These are phyloP conservation scores for Macrotyloma uniflorum DNA, from an alignment of 306 rosid species.

Conservation along the genomic window DNA sequence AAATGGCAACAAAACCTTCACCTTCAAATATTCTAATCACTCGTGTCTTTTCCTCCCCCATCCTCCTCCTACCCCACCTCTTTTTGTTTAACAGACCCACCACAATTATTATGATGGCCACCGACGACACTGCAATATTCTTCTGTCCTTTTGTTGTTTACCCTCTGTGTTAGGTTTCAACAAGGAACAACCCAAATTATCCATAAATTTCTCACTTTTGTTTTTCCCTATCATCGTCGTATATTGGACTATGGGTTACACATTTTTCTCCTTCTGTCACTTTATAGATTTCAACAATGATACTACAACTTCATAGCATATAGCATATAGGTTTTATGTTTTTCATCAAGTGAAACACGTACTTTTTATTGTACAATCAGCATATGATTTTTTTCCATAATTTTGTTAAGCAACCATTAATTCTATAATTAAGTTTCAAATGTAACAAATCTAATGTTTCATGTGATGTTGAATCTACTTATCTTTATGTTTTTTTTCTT, in stretches of 20 bases:
- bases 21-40: slow-evolving; percentile 25
- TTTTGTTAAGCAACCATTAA: too few species aligned
- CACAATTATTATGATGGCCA: slow-evolving; percentile 42
- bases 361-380: too few species aligned
- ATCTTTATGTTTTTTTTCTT: neutral
- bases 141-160: slow-evolving; percentile 40
- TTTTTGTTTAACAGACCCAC: slow-evolving; percentile 34
- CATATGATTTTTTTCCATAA: too few species aligned
- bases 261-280: neutral
- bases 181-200: neutral
- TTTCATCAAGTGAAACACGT: too few species aligned
- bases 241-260: neutral
- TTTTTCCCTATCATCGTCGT: neutral
- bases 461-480: too few species aligned
- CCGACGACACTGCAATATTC: slow-evolving; percentile 48
- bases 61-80: neutral
- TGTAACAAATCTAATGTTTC: neutral
- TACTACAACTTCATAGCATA: neutral
- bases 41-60: slow-evolving; percentile 33
- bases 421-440: too few species aligned
- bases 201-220: neutral
- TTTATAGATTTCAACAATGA: neutral
- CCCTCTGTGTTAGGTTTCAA: slow-evolving; percentile 28
- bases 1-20: slow-evolving; percentile 30
- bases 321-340: too few species aligned